phyloP scores from a whole-genome alignment of 495 filamentous ascomycete genomes.

The Pseudoneurospora amorphoporcata region DNA sequence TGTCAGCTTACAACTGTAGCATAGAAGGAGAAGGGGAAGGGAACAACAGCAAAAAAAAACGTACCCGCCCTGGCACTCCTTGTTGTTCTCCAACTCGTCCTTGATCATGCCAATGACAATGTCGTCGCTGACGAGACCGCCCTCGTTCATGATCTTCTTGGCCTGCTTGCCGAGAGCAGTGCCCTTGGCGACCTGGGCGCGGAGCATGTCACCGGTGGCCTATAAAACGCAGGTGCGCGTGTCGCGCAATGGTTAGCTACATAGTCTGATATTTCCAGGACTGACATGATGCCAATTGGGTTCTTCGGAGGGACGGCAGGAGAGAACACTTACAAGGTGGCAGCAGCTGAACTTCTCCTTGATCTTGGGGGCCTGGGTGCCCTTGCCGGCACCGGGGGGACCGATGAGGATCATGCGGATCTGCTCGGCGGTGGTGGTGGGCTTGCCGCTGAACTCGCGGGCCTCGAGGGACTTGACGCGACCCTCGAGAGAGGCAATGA shows the following conservation, averaged over 20 bases:
- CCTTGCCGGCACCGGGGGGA: slow-evolving; percentile 96
- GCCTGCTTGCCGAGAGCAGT: slow-evolving; percentile 88
- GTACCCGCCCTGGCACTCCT: slow-evolving; percentile 94
- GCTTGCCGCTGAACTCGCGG: slow-evolving; percentile 37
- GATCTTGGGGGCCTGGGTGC: slow-evolving; percentile 94
- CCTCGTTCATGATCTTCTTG: slow-evolving; percentile 99
- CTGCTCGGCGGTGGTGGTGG: slow-evolving; percentile 42
- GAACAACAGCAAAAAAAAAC: slow-evolving; percentile 13
- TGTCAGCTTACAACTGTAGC: background rate
- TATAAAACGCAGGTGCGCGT: slow-evolving; percentile 21
- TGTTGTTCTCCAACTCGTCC: slow-evolving; percentile 86
- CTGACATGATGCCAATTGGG: background rate
- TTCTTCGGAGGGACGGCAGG: background rate
- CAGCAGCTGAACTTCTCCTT: slow-evolving; percentile 96
- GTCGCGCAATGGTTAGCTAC: background rate
- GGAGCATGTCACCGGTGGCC: slow-evolving; percentile 99
- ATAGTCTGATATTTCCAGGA: background rate
- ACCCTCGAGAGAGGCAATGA: slow-evolving; percentile 73
- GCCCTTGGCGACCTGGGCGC: slow-evolving; percentile 97
- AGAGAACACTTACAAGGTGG: slow-evolving; percentile 65
- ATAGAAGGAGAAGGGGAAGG: background rate
- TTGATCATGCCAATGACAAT: slow-evolving; percentile 99
- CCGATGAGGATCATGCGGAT: slow-evolving; percentile 97
- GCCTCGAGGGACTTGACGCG: slow-evolving; percentile 71
- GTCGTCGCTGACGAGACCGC: slow-evolving; percentile 94